Conservation (phyloP, 2,329 filamentous ascomycete species). For the Lithohypha guttulata region DNA sequence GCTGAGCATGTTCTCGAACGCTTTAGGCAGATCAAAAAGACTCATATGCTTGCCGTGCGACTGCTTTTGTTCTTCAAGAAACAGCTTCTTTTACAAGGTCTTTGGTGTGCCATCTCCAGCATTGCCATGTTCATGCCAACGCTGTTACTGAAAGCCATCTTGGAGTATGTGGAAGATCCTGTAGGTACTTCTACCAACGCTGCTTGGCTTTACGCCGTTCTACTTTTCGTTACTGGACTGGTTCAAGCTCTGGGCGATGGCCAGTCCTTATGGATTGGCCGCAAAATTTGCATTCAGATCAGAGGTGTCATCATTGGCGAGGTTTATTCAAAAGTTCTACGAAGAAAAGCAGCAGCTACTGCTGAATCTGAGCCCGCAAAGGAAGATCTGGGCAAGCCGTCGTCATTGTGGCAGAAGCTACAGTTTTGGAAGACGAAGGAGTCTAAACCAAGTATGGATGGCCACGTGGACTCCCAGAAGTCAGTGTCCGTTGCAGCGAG, state of each 20-base stretch:
- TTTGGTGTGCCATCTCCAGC: constrained; percentile 68
- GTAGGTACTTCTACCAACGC: constrained; percentile 67
- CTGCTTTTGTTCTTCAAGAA: constrained; percentile 75
- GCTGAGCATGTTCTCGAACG: constrained; percentile 67
- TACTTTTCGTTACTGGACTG: constrained; percentile 73
- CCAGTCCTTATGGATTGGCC: constrained; percentile 82
- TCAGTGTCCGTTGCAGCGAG: constrained; percentile 66
- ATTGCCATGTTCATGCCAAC: constrained; percentile 87
- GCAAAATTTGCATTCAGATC: constrained; percentile 85
- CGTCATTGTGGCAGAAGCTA: constrained; percentile 35
- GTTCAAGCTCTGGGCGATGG: constrained; percentile 74
- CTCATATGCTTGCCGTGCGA: constrained; percentile 65
- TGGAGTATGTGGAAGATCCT: constrained; percentile 87
- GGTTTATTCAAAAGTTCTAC: constrained; percentile 89
- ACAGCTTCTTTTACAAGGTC: constrained; percentile 63
- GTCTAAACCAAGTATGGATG: constrained; percentile 20
- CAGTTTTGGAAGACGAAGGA: constrained; percentile 45
- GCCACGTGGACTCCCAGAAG: constrained; percentile 20
- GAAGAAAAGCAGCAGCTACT: constrained; percentile 74
- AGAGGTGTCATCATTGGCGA: constrained; percentile 94
- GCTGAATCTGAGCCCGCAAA: constrained; percentile 62
- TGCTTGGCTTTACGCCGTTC: constrained; percentile 88
- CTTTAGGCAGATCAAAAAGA: constrained; percentile 79
- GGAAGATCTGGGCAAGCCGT: constrained; percentile 30
- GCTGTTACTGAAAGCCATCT: constrained; percentile 75